Evolutionary conservation across 1,284 basidiomycete genomes (phyloP).

Genomic region (Ganoderma lingzhi): DNA sequence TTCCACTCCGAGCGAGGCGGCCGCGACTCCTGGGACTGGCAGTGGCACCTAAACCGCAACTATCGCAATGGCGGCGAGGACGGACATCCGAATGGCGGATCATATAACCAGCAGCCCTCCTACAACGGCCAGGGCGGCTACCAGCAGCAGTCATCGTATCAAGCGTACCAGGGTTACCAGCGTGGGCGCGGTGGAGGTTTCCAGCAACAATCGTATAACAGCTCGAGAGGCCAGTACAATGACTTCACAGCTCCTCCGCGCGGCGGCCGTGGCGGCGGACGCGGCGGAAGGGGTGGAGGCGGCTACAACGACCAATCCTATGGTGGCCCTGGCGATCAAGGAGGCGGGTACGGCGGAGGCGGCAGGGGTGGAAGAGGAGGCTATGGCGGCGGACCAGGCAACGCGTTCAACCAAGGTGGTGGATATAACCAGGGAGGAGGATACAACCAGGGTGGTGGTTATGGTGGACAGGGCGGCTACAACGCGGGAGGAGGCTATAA

Average conservation of each 20-base stretch:
- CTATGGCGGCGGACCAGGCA: constrained; percentile 31
- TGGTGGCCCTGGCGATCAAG: constrained; percentile 28
- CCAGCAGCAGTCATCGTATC: constrained; percentile 26
- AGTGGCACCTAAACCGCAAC: constrained; percentile 30
- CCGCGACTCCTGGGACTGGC: constrained; percentile 27
- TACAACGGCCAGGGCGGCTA: constrained; percentile 19
- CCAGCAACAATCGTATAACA: constrained; percentile 20
- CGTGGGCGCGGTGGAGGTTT: constrained; percentile 29
- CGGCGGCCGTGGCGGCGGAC: constrained; percentile 29
- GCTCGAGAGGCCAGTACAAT: constrained; percentile 26
- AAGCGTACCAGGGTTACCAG: constrained; percentile 25
- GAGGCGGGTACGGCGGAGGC: constrained; percentile 35
- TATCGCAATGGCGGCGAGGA: constrained; percentile 30
- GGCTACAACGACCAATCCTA: constrained; percentile 12
- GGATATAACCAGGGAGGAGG: constrained; percentile 37
- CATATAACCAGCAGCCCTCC: constrained; percentile 28
- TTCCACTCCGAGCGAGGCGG: constrained; percentile 28
- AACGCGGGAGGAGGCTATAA: constrained; percentile 23
- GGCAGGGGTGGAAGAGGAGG: constrained; percentile 32
- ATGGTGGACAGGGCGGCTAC: constrained; percentile 27
- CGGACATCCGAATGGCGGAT: constrained; percentile 25
- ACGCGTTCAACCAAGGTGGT: constrained; percentile 31
- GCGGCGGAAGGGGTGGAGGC: constrained; percentile 20
- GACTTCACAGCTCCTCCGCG: constrained; percentile 29
- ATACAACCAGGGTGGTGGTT: constrained; percentile 29